phyloP scores from a whole-genome alignment of 2,329 filamentous ascomycete genomes.

The Hymenoscyphus fructigenus region DNA sequence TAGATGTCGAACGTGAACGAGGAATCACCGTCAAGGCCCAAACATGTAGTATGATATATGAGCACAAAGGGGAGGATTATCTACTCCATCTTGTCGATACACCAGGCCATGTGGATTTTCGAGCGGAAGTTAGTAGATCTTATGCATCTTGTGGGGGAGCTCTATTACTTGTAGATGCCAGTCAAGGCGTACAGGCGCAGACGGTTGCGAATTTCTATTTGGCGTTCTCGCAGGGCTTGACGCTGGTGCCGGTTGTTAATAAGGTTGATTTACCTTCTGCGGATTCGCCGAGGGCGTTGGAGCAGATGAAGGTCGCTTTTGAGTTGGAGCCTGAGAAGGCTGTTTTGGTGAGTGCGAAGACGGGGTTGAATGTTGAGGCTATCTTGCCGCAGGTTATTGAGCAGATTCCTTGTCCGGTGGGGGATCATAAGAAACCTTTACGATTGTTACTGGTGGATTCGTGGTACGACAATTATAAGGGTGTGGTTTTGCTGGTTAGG shows the following conservation, averaged over 20 bases:
- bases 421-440: conserved; percentile 70
- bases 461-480: conserved; percentile 96
- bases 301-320: conserved; percentile 83
- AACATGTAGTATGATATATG: conserved; percentile 97
- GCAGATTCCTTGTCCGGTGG: conserved; percentile 75
- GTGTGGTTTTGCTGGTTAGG: conserved; percentile 86
- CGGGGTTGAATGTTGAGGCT: conserved; percentile 80
- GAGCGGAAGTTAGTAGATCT: conserved; percentile 90
- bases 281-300: conserved; percentile 80
- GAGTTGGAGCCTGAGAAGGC: conserved; percentile 79
- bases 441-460: conserved; percentile 91
- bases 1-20: conserved; percentile 93
- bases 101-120: conserved; percentile 95
- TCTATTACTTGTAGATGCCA: conserved; percentile 88
- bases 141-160: conserved; percentile 96
- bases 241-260: conserved; percentile 89
- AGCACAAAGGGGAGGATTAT: conserved; percentile 81
- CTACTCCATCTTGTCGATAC: conserved; percentile 95
- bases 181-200: conserved; percentile 94
- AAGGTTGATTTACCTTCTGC: conserved; percentile 93
- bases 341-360: conserved; percentile 86
- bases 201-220: conserved; percentile 99
- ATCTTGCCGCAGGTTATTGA: conserved; percentile 84
- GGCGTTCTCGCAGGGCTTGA: conserved; percentile 86
- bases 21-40: conserved; percentile 99